Base-by-base conservation (phyloP, 345 rosid genomes). In the Bretschneidera sinensis region DNA sequence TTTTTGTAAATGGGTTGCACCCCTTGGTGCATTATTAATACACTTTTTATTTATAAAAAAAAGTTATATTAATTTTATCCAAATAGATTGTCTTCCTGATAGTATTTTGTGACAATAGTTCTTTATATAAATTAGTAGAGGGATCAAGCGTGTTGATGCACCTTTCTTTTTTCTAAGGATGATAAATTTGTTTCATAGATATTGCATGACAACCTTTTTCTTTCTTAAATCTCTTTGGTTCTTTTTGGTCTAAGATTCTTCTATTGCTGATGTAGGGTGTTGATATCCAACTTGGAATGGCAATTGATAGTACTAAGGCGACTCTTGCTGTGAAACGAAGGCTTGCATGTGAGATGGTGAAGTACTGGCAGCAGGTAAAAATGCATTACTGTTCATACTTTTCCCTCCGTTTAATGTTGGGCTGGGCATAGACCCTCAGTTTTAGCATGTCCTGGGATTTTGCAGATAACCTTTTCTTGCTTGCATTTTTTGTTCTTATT, bases 291-390 rank as follows among this genome's bases (percentile, higher is more conserved):
- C 96, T 95, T 19, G 99, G 99, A 61, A 82, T 91, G 92, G 99
- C 99, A 62, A 95, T 95, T 48, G 97, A 91, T 79, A 91, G 92
- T 73, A 73, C 97, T 33, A 95, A 91, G 78, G 99, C 99, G 66
- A 95, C 97, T 65, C 91, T 95, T 60, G 98, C 99, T 60, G 99
- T 95, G 73, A 95, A 95, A 72, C 82, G 99, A 59, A 85, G 99
- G 73, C 97, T 95, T 78, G 89, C 97, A 57, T 95, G 99, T 74
- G 99, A 95, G 85, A 88, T 95, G 97, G 97, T 90, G 14, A 95
- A 88, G 75, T 91, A 86, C 69, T 95, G 97, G 99, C 96, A 91
- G 80, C 99, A 95, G 95, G 99, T 94, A 84, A 2, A 31, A 16
- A 11, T 11, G 4, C 45, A 14, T 39, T 11, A 13, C 4, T 31